Evolutionary conservation across 2,329 filamentous ascomycete species (phyloP).

Genomic region (Aspergillus phoenicis): DNA sequence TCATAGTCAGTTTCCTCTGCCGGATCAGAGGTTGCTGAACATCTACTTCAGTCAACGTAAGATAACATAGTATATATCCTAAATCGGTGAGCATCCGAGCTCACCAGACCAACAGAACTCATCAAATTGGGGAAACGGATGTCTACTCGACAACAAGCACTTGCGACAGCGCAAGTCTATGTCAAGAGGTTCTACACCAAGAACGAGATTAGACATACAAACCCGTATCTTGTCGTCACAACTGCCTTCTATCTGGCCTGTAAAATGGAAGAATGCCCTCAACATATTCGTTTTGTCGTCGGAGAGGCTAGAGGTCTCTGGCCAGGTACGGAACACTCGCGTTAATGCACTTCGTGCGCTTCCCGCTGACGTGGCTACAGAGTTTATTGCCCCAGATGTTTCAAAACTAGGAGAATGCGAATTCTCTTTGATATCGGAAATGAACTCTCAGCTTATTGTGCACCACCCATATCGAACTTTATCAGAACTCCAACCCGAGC

Average conservation of each 20-base stretch:
- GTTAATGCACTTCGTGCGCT: background rate
- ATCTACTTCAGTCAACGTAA: conserved; percentile 91
- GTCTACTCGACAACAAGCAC: conserved; percentile 81
- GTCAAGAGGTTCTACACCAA: conserved; percentile 90
- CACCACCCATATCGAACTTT: conserved; percentile 89
- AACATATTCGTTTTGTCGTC: conserved; percentile 90
- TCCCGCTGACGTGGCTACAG: conserved; percentile 41
- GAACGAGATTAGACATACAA: conserved; percentile 88
- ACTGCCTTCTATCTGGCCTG: conserved; percentile 93
- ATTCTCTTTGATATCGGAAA: conserved; percentile 87
- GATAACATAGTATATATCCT: conserved; percentile 31
- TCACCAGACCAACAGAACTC: conserved; percentile 61
- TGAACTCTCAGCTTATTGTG: conserved; percentile 85
- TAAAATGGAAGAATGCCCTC: conserved; percentile 97
- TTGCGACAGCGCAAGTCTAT: conserved; percentile 93
- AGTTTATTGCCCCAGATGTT: conserved; percentile 73
- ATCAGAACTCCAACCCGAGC: conserved; percentile 67
- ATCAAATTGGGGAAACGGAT: conserved; percentile 82
- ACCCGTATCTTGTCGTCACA: conserved; percentile 89
- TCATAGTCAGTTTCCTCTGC: conserved; percentile 77
- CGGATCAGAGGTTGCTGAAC: conserved; percentile 77
- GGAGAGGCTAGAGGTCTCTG: conserved; percentile 83
- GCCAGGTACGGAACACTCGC: conserved; percentile 59
- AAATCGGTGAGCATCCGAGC: background rate
- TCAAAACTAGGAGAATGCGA: conserved; percentile 90